Percentiles rank a stretch among this genome's conserved stretches.
phyloP scores from a whole-genome alignment of 2,329 filamentous ascomycete genomes.

The Pyrenophora graminea region DNA sequence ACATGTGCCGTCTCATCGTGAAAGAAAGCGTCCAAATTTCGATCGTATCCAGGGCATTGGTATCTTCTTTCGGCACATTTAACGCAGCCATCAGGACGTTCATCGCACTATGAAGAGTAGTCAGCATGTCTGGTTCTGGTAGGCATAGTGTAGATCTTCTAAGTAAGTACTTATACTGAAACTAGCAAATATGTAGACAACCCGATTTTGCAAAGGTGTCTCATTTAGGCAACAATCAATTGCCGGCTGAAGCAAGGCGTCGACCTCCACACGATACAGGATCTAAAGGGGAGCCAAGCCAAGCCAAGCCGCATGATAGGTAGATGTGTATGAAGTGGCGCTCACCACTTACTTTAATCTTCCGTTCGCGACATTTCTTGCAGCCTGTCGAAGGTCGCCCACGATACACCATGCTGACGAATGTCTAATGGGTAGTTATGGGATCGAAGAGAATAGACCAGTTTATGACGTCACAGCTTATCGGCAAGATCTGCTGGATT shows the following conservation, averaged over 20 bases:
- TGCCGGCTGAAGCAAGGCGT: not conserved
- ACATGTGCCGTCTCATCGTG: slow-evolving; percentile 39
- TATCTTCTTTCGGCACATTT: slow-evolving; percentile 32
- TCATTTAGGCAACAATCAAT: slow-evolving; percentile 3
- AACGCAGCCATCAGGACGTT: slow-evolving; percentile 31
- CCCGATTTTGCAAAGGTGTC: slow-evolving; percentile 5
- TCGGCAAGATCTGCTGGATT: too few species aligned
- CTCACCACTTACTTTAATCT: slow-evolving; percentile 43
- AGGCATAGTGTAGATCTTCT: not conserved
- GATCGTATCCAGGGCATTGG: slow-evolving; percentile 40
- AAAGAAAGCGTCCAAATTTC: slow-evolving; percentile 35
- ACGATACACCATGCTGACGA: slow-evolving; percentile 39
- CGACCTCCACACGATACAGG: not conserved
- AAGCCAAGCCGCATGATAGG: not conserved
- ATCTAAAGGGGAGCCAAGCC: not conserved
- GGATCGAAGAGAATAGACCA: too few species aligned
- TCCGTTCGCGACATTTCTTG: slow-evolving; percentile 47
- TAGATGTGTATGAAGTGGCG: not conserved
- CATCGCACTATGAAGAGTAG: slow-evolving; percentile 34
- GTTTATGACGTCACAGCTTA: not conserved
- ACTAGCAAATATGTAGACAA: not conserved
- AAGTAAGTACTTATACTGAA: not conserved
- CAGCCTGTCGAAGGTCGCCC: slow-evolving; percentile 42
- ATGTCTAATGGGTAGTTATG: too few species aligned
- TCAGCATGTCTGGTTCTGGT: slow-evolving; percentile 5